Conservation (phyloP, 139 green algal species). For the Micromonas pusilla region DNA sequence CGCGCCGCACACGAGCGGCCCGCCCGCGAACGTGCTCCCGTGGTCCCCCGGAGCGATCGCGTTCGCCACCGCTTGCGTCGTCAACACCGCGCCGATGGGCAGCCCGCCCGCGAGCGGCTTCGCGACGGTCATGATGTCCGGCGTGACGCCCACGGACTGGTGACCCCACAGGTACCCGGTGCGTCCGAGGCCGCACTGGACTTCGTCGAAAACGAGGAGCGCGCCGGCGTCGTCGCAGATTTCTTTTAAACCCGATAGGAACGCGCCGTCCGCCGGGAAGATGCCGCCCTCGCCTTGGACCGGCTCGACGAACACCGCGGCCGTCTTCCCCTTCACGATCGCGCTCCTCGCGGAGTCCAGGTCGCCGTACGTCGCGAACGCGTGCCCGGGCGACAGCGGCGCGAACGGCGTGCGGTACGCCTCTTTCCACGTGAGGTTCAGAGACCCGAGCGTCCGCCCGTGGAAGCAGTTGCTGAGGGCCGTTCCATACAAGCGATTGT, state of each 20-base stretch:
- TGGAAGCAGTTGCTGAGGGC: slow-evolving; percentile 89
- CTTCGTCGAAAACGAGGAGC: slow-evolving; percentile 95
- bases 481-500: too few relatives aligned
- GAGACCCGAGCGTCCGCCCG: slow-evolving; percentile 90
- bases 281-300: slow-evolving; percentile 90
- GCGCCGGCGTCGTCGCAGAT: slow-evolving; percentile 88
- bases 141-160: slow-evolving; percentile 72
- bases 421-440: slow-evolving; percentile 90
- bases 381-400: slow-evolving; percentile 77
- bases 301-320: slow-evolving; percentile 94
- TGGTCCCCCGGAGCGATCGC: slow-evolving; percentile 91
- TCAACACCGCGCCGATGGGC: slow-evolving; percentile 88
- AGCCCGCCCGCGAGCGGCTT: slow-evolving; percentile 92
- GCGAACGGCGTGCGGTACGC: slow-evolving; percentile 78
- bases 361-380: slow-evolving; percentile 42
- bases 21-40: slow-evolving; percentile 88
- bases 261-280: slow-evolving; percentile 49
- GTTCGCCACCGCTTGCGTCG: slow-evolving; percentile 84
- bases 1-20: slow-evolving; percentile 66
- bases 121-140: slow-evolving; percentile 95
- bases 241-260: slow-evolving; percentile 61
- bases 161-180: slow-evolving; percentile 89
- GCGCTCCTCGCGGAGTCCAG: slow-evolving; percentile 37
- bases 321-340: slow-evolving; percentile 76
- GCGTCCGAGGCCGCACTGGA: slow-evolving; percentile 79